Conservation (phyloP, 2,329 filamentous ascomycete species). For the Madurella mycetomatis region DNA sequence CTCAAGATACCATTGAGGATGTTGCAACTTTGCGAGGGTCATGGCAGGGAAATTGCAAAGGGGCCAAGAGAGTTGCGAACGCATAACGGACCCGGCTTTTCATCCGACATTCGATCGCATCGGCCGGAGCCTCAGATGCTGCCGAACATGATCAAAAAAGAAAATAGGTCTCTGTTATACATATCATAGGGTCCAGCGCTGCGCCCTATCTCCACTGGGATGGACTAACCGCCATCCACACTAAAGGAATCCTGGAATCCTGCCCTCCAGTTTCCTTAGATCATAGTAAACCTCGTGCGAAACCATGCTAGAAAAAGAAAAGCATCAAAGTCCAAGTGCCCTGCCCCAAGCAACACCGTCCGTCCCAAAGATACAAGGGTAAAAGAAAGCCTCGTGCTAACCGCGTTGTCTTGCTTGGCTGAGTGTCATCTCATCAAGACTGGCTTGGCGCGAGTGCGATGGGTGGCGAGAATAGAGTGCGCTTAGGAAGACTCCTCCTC, state of each 20-base stretch:
- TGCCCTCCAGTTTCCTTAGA: constrained; percentile 18
- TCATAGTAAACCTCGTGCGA: constrained; percentile 27
- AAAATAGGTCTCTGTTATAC: constrained; percentile 20
- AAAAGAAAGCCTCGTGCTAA: constrained; percentile 23
- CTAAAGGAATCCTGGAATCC: constrained; percentile 14
- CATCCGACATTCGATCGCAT: neutral
- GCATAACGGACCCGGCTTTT: neutral
- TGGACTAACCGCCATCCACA: constrained; percentile 22
- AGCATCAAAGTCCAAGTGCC: constrained; percentile 28
- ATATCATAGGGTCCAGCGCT: constrained; percentile 17
- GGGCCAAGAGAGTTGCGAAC: neutral
- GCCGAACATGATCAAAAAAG: neutral
- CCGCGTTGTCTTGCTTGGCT: constrained; percentile 18
- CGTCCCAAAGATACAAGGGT: constrained; percentile 29
- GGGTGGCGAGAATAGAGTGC: constrained; percentile 25
- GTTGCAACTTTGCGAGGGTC: neutral
- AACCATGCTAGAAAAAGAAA: constrained; percentile 27
- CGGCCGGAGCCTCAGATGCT: neutral
- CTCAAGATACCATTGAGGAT: neutral
- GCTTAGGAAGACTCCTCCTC: constrained; percentile 47
- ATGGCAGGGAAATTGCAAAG: neutral
- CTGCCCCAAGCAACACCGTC: constrained; percentile 29
- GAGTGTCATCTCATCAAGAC: constrained; percentile 24
- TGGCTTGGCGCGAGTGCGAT: constrained; percentile 25
- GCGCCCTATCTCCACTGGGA: constrained; percentile 11